Conservation (phyloP, 495 filamentous ascomycete genomes). For the Hypoxylon crocopeplum region DNA sequence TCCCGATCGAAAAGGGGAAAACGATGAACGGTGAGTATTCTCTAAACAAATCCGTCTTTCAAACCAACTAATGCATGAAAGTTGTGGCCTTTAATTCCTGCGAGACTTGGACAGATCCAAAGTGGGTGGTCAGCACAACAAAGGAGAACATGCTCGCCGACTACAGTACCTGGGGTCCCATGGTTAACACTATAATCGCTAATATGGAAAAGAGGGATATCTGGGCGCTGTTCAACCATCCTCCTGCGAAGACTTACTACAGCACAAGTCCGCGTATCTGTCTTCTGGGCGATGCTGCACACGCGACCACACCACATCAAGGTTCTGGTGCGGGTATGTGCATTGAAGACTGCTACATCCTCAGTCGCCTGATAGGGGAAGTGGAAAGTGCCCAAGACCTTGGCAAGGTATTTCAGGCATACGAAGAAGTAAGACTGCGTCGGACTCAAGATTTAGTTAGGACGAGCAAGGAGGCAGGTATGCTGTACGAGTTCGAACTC, state of each 20-base stretch:
- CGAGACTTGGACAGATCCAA: slow-evolving; percentile 51
- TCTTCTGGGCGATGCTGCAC: slow-evolving; percentile 73
- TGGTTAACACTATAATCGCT: slow-evolving; percentile 42
- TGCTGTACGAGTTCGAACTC: slow-evolving; percentile 46
- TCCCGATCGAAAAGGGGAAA: slow-evolving; percentile 68
- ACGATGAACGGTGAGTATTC: slow-evolving; percentile 63
- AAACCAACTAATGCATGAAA: slow-evolving; percentile 10
- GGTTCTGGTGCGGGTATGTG: slow-evolving; percentile 72
- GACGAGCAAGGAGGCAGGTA: slow-evolving; percentile 50
- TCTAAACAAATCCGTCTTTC: not conserved
- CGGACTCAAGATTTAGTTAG: slow-evolving; percentile 51
- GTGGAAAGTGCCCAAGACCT: slow-evolving; percentile 47
- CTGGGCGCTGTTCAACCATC: slow-evolving; percentile 71
- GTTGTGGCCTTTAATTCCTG: slow-evolving; percentile 41
- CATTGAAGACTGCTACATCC: slow-evolving; percentile 70
- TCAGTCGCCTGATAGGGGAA: slow-evolving; percentile 63
- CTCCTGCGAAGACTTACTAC: slow-evolving; percentile 61
- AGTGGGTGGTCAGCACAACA: slow-evolving; percentile 63
- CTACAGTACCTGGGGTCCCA: slow-evolving; percentile 60
- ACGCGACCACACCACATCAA: slow-evolving; percentile 73
- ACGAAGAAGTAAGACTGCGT: slow-evolving; percentile 64
- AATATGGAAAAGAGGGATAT: slow-evolving; percentile 44
- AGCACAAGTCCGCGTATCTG: slow-evolving; percentile 53
- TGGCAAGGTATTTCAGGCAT: slow-evolving; percentile 64
- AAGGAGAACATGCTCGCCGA: slow-evolving; percentile 64